Base-by-base conservation (phyloP, 176 grass and related monocot genomes). In the Cenchrus americanus region DNA sequence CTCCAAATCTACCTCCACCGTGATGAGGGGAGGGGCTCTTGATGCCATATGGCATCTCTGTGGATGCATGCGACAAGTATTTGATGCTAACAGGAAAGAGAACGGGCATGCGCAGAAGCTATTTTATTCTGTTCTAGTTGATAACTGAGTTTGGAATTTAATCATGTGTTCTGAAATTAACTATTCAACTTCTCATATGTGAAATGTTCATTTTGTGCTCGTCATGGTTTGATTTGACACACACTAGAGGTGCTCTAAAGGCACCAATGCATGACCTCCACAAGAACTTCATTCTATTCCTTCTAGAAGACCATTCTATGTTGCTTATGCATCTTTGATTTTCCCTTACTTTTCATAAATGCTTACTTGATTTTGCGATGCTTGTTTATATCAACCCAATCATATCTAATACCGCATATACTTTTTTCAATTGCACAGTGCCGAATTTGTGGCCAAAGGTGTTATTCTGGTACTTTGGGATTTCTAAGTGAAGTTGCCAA, bases 401-500 rank as follows among this genome's bases (percentile, higher is more conserved):
- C 12, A 61, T 32, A 53, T 42, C 64, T 49, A 50, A 66, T 69
- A 26, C 74, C 26, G 19, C 43, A 77, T 54, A 30, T 78, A 37
- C n/a, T 37, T 41, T 83, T 72, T 69, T 14, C n/a, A 26, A 21
- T 81, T 86, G 17, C 47, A 64, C 12, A 67, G 60, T 44, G 11
- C 22, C 44, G 18, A 81, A 62, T 44, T 66, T 11, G 30, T 73
- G 26, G 14, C 27, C 43, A 72, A 77, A 66, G 78, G 27, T 83
- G 43, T 55, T 69, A 11, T 69, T 63, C 0, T 73, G 49, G 66
- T 71, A 57, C 37, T 80, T 32, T 7, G 32, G 54, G 66, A 50
- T 67, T 65, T 51, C 21, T 2, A 84, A 51, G 81, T 26, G 58
- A 75, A 69, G 72, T 66, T 49, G 55, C n/a, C 6, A 27, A 50